Conservation (phyloP, 108 stramenopile species). For the Cyclostephanos tholiformis region DNA sequence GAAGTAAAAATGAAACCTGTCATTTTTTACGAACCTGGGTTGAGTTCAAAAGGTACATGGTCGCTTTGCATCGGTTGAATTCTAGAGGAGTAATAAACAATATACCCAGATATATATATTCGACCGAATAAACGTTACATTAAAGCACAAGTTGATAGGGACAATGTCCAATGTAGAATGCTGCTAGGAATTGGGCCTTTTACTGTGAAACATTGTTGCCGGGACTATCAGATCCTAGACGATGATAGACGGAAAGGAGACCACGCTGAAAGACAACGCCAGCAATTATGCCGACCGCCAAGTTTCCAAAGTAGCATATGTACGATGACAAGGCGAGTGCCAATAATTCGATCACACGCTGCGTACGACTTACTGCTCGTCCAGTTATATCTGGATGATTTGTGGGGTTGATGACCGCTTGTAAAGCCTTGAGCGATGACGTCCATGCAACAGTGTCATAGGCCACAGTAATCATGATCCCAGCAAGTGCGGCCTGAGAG, state of each 20-base stretch:
- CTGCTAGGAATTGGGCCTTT: too few species aligned
- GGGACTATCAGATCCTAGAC: not conserved
- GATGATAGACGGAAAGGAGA: constrained; percentile 22
- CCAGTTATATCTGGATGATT: constrained; percentile 15
- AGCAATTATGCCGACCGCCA: constrained; percentile 38
- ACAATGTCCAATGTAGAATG: too few species aligned
- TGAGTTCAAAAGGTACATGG: too few species aligned
- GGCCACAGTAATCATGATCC: constrained; percentile 43
- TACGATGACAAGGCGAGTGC: constrained; percentile 29
- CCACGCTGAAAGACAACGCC: constrained; percentile 33
- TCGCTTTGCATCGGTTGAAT: too few species aligned
- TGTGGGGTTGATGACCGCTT: constrained; percentile 26
- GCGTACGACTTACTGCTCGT: constrained; percentile 1
- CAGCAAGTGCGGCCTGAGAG: constrained; percentile 41
- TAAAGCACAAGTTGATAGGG: too few species aligned
- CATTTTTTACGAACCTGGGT: too few species aligned
- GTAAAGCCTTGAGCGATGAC: constrained; percentile 19
- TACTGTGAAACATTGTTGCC: too few species aligned
- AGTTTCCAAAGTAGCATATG: constrained; percentile 41
- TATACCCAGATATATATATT: too few species aligned
- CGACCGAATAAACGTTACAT: too few species aligned
- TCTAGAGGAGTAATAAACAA: too few species aligned
- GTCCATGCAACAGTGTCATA: constrained; percentile 38
- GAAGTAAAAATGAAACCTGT: too few species aligned
- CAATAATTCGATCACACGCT: constrained; percentile 29